Percentiles rank a stretch among this genome's conserved stretches.
Evolutionary conservation across 345 rosid genomes (phyloP).

Genomic region (Passiflora organensis): DNA sequence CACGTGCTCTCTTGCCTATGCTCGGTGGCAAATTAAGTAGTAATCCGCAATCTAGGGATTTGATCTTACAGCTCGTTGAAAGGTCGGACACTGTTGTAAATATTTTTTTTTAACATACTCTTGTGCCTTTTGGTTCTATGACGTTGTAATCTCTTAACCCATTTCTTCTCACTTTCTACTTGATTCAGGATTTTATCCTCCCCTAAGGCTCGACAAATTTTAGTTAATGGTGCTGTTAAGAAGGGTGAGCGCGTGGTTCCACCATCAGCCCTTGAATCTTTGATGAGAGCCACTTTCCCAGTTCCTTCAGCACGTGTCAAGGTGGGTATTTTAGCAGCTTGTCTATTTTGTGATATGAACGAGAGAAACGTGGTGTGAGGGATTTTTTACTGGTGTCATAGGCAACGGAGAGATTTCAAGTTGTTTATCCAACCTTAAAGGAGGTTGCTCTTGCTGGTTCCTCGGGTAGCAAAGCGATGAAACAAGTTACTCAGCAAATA

Average conservation of each 20-base stretch:
- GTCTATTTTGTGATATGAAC: background rate
- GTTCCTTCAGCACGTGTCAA: constrained; percentile 8
- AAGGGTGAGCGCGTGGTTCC: constrained; percentile 12
- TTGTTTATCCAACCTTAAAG: constrained; percentile 11
- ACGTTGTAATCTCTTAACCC: background rate
- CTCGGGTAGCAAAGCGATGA: constrained; percentile 8
- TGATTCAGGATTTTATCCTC: constrained; percentile 9
- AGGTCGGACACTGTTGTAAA: background rate
- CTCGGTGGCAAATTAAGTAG: constrained; percentile 4
- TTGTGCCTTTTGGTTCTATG: background rate
- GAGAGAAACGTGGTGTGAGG: background rate
- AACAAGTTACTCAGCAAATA: constrained; percentile 7
- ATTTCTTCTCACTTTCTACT: background rate
- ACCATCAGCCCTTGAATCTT: constrained; percentile 10
- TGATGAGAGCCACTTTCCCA: constrained; percentile 10
- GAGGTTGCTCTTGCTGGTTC: constrained; percentile 8
- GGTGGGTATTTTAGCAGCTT: constrained; percentile 1
- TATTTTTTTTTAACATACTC: background rate
- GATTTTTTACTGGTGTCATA: background rate
- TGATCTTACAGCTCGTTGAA: constrained; percentile 13
- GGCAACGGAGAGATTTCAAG: constrained; percentile 14
- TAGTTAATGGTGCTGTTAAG: constrained; percentile 7
- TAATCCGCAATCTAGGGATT: constrained; percentile 8
- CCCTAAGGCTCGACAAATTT: constrained; percentile 7
- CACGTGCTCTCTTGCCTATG: constrained; percentile 11